phyloP scores from a whole-genome alignment of 2,329 filamentous ascomycete genomes.

The Waltergamsia citrina region DNA sequence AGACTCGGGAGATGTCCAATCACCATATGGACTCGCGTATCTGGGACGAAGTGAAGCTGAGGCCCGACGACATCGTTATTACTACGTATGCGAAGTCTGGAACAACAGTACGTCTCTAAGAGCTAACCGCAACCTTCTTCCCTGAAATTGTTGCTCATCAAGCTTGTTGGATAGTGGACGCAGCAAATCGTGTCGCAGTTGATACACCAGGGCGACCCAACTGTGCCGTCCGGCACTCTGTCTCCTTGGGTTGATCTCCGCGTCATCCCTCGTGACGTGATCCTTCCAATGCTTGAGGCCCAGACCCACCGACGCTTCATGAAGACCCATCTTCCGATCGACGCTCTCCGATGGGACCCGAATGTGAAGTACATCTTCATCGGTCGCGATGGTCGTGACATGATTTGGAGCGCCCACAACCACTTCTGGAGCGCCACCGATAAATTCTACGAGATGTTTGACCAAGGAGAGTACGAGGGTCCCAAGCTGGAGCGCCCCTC shows the following conservation, averaged over 20 bases:
- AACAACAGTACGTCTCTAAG: slow-evolving; percentile 2
- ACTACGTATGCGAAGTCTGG: slow-evolving; percentile 5
- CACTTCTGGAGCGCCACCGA: slow-evolving; percentile 4
- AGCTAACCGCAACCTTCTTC: neutral
- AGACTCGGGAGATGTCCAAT: slow-evolving; percentile 5
- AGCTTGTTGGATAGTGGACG: slow-evolving; percentile 4
- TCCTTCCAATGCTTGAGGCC: slow-evolving; percentile 1
- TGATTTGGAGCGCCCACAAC: slow-evolving; percentile 5
- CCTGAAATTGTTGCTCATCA: neutral
- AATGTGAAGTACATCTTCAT: slow-evolving; percentile 6
- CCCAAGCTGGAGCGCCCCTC: slow-evolving; percentile 3
- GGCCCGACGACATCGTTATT: slow-evolving; percentile 6
- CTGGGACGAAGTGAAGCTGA: slow-evolving; percentile 5
- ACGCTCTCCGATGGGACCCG: slow-evolving; percentile 4
- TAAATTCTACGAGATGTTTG: slow-evolving; percentile 3
- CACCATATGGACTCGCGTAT: slow-evolving; percentile 5
- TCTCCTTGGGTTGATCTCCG: slow-evolving; percentile 6
- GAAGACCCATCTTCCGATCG: slow-evolving; percentile 6
- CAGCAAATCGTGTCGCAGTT: slow-evolving; percentile 7
- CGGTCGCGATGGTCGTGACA: slow-evolving; percentile 6
- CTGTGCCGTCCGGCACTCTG: slow-evolving; percentile 6
- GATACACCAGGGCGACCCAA: slow-evolving; percentile 31
- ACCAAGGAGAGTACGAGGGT: slow-evolving; percentile 1
- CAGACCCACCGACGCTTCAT: slow-evolving; percentile 6
- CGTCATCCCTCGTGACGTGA: neutral